A percentile compares a stretch with the other conserved stretches of the same genome.
Evolutionary conservation across 192 early-diverging fungal genomes (phyloP).

Genomic region (Coemansia sp.): DNA sequence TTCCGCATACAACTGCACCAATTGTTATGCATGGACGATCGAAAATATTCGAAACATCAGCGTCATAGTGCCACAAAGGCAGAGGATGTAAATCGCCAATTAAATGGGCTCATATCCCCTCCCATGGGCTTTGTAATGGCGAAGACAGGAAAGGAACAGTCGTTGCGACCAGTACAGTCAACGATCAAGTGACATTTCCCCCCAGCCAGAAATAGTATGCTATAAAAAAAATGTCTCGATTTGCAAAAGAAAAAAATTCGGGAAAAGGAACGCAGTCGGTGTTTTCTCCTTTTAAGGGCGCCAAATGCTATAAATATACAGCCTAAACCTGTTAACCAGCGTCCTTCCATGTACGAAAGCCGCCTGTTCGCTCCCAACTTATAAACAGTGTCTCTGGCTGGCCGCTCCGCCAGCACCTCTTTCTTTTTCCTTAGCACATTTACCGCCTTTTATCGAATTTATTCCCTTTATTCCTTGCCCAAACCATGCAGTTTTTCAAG

Average conservation of each 20-base stretch:
- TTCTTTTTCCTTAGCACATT: not conserved
- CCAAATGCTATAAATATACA: not conserved
- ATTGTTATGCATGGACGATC: not conserved
- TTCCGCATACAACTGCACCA: not conserved
- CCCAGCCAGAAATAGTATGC: not conserved
- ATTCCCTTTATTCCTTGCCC: not conserved
- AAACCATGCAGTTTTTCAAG: conserved; percentile 34
- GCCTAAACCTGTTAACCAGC: not conserved
- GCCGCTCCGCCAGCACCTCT: not conserved
- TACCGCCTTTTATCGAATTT: not conserved
- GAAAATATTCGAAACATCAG: not conserved
- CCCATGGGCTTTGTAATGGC: not conserved
- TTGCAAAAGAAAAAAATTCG: not conserved
- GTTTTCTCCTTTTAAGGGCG: not conserved
- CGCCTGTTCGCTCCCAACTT: not conserved
- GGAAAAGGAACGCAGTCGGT: not conserved
- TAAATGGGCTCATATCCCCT: not conserved
- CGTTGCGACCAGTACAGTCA: not conserved
- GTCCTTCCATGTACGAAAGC: not conserved
- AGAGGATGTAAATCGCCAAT: not conserved
- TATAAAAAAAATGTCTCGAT: not conserved
- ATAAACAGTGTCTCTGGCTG: not conserved
- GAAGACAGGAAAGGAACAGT: not conserved
- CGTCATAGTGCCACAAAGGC: not conserved
- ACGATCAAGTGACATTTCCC: not conserved